A percentile compares a stretch with the other conserved stretches of the same genome.
phyloP scores from a whole-genome alignment of 2,329 filamentous ascomycete species.

The Chaetomiaceae sp. region DNA sequence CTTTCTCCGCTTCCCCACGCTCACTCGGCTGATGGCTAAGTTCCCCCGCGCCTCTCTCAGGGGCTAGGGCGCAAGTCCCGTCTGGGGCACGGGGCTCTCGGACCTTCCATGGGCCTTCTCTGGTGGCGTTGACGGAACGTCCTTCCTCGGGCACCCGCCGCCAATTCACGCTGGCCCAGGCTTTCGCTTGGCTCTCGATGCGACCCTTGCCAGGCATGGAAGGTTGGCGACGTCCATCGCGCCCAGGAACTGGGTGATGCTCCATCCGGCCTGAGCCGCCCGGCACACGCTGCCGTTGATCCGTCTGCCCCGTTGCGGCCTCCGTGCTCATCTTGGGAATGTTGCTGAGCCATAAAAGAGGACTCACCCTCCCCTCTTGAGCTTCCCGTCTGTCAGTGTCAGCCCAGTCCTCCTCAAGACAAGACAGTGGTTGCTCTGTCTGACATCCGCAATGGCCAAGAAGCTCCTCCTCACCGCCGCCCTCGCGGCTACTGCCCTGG shows the following conservation, averaged over 20 bases:
- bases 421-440: conserved; percentile 9
- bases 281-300: conserved; percentile 24
- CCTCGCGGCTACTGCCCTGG: conserved; percentile 36
- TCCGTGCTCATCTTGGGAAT: not conserved
- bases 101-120: not conserved
- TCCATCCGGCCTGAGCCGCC: not conserved
- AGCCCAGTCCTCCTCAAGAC: conserved; percentile 3
- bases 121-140: conserved; percentile 12
- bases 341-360: conserved; percentile 5
- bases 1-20: not conserved
- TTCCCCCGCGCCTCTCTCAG: not conserved
- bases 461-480: conserved; percentile 33
- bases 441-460: conserved; percentile 25
- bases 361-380: not conserved
- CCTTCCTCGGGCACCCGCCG: conserved; percentile 7
- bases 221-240: not conserved
- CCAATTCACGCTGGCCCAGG: not conserved
- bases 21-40: not conserved
- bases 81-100: not conserved
- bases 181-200: not conserved
- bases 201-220: conserved; percentile 1
- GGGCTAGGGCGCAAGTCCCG: not conserved
- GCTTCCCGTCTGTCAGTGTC: not conserved
- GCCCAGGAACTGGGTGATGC: not conserved
- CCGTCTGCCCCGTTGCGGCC: conserved; percentile 9